phyloP scores from a whole-genome alignment of 2,329 filamentous ascomycete species.

The Aspergillus vadensis region DNA sequence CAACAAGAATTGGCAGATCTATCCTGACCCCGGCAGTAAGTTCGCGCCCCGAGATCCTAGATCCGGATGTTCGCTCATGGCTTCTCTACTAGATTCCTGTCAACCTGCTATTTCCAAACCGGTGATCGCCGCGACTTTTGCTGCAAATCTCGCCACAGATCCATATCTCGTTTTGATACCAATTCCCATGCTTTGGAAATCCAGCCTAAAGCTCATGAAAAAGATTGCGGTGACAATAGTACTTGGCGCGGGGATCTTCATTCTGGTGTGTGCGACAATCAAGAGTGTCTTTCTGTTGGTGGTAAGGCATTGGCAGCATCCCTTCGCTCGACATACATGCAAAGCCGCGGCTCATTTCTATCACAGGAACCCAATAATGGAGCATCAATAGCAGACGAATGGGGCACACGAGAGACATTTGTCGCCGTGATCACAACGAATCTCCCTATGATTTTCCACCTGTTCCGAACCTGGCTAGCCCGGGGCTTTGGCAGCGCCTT shows the following conservation, averaged over 20 bases:
- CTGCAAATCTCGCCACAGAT: constrained; percentile 57
- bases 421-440: constrained; percentile 44
- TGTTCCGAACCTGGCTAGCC: constrained; percentile 44
- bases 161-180: constrained; percentile 61
- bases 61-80: constrained; percentile 7
- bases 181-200: constrained; percentile 56
- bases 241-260: constrained; percentile 56
- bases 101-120: constrained; percentile 52
- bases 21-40: constrained; percentile 58
- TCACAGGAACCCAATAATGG: constrained; percentile 34
- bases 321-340: background rate
- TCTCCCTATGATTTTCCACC: constrained; percentile 43
- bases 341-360: background rate
- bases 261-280: constrained; percentile 55
- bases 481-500: constrained; percentile 43
- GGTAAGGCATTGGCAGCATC: constrained; percentile 20
- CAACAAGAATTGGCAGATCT: constrained; percentile 58
- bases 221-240: constrained; percentile 55
- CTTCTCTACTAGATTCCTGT: constrained; percentile 40
- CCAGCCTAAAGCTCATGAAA: constrained; percentile 49
- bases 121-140: constrained; percentile 51
- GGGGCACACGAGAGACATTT: constrained; percentile 45
- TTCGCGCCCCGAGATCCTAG: background rate
- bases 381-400: constrained; percentile 36
- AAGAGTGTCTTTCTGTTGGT: constrained; percentile 53